Conservation (phyloP, 441 rosid species). For the Melastoma candidum region DNA sequence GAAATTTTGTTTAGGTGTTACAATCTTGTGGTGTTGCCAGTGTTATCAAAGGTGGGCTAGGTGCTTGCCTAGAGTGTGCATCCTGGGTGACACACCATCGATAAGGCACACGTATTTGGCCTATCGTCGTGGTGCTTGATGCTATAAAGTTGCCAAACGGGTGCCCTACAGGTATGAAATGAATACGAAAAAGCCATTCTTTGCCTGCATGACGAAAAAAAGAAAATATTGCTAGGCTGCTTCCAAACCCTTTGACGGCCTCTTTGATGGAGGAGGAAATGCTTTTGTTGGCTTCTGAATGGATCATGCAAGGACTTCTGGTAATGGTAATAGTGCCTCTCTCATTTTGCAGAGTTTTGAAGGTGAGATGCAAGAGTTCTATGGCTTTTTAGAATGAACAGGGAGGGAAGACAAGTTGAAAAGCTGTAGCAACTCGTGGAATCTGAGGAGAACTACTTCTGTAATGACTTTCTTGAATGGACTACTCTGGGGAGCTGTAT, state of each 20-base stretch:
- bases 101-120: conserved; percentile 20
- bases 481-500: conserved; percentile 76
- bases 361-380: conserved; percentile 42
- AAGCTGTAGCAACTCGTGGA: conserved; percentile 22
- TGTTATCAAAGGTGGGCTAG: no score
- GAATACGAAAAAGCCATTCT: no score
- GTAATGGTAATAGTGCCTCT: conserved; percentile 34
- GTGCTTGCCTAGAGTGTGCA: no score
- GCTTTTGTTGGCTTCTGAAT: conserved; percentile 9
- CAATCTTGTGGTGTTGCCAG: no score
- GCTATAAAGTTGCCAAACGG: no score
- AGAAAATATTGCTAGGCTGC: conserved; percentile 17
- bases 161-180: no score
- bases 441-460: conserved; percentile 40
- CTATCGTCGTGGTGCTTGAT: no score
- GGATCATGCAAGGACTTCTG: conserved; percentile 18
- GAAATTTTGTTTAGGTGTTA: no score
- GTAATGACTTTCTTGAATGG: conserved; percentile 64
- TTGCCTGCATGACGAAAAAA: no score
- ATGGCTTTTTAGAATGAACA: conserved; percentile 33
- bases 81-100: no score
- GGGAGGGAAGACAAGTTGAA: conserved; percentile 23
- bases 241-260: conserved; percentile 2
- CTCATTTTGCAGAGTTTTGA: conserved; percentile 40
- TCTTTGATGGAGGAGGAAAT: conserved; percentile 14